Evolutionary conservation across 306 rosid species (phyloP).

Genomic region (Potentilla sterilis): DNA sequence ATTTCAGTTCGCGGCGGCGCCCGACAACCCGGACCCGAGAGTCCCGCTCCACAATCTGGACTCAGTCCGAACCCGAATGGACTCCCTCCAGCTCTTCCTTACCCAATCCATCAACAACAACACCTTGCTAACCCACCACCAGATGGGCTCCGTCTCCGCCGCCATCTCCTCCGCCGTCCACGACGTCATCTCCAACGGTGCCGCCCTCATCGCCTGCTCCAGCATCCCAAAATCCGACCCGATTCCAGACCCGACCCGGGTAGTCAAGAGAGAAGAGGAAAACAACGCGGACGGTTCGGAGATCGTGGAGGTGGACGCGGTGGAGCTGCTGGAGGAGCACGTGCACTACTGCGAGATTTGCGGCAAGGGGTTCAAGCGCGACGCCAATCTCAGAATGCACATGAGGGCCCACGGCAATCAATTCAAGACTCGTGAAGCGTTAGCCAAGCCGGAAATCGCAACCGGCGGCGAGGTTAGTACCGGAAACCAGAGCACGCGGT

Average conservation of each 20-base stretch:
- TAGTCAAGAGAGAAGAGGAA: conserved; percentile 22
- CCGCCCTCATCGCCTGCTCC: conserved; percentile 50
- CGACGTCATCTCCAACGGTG: conserved; percentile 48
- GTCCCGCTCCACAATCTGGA: conserved; percentile 60
- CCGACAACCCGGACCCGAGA: conserved; percentile 30
- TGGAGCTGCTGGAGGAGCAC: conserved; percentile 72
- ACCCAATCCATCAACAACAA: conserved; percentile 46
- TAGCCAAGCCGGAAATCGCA: conserved; percentile 48
- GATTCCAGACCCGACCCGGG: neutral
- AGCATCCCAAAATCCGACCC: conserved; percentile 14
- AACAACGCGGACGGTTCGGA: conserved; percentile 29
- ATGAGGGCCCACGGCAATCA: conserved; percentile 88
- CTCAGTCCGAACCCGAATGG: conserved; percentile 44
- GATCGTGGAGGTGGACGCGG: conserved; percentile 74
- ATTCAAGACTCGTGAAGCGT: conserved; percentile 74
- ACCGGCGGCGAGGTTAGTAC: neutral
- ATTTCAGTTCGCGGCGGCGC: neutral
- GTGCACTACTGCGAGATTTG: conserved; percentile 85
- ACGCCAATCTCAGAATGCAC: conserved; percentile 91
- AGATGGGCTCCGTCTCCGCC: conserved; percentile 51
- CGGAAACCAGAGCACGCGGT: conserved; percentile 24
- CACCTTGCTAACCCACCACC: conserved; percentile 34
- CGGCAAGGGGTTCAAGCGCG: conserved; percentile 90
- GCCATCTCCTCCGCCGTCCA: conserved; percentile 59
- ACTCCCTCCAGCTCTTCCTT: conserved; percentile 52